These are phyloP conservation scores for Cryptococcus sp. DNA, from an alignment of 1,284 basidiomycete genomes.

Conservation along the genomic window DNA sequence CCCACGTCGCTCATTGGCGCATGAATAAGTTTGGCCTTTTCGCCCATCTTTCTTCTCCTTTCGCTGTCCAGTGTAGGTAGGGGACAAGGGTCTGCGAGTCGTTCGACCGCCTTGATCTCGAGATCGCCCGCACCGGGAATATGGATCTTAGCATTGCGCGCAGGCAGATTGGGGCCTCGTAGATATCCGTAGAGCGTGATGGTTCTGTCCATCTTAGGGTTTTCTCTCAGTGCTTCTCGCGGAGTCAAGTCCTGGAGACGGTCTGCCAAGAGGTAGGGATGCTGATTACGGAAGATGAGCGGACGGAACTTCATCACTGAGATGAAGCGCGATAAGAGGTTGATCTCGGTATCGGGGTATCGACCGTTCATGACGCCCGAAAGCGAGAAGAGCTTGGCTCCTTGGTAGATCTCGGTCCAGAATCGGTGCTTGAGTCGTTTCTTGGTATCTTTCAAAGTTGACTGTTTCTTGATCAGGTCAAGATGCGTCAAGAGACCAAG, in stretches of 20 bases:
- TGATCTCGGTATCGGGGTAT: constrained; percentile 95
- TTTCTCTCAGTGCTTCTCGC: constrained; percentile 75
- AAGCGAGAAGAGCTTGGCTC: constrained; percentile 97
- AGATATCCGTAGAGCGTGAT: constrained; percentile 95
- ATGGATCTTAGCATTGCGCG: constrained; percentile 79
- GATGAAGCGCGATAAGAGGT: constrained; percentile 94
- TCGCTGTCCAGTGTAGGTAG: constrained; percentile 89
- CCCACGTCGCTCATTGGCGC: constrained; percentile 99
- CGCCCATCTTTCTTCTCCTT: constrained; percentile 87
- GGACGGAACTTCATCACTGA: constrained; percentile 99
- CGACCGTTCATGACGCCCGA: constrained; percentile 97
- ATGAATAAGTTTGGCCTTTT: constrained; percentile 93
- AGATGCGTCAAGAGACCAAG: constrained; percentile 95
- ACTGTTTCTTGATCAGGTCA: constrained; percentile 92
- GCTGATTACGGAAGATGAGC: constrained; percentile 88
- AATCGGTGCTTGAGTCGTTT: constrained; percentile 98
- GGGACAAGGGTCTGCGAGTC: constrained; percentile 90
- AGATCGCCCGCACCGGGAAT: constrained; percentile 93
- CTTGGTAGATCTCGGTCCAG: constrained; percentile 99
- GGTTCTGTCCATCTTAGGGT: constrained; percentile 79
- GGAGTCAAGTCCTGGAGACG: constrained; percentile 94
- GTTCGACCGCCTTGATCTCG: constrained; percentile 70
- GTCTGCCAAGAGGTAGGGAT: constrained; percentile 95
- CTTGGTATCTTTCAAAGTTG: constrained; percentile 86
- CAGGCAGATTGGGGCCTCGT: constrained; percentile 82